Conservation (phyloP, 768 basidiomycete species). For the Baorangia bicolor region DNA sequence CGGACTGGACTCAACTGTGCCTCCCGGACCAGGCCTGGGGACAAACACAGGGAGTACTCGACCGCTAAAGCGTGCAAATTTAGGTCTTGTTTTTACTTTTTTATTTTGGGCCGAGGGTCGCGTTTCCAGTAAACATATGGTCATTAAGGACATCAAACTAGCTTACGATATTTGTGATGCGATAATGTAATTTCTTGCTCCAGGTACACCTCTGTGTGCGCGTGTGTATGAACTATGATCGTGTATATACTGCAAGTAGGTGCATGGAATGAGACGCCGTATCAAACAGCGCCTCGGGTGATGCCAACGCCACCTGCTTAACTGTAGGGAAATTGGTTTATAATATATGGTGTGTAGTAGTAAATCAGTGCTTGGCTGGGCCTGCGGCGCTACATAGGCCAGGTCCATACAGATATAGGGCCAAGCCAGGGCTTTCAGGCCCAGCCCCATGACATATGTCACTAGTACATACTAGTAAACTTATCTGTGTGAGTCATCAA, state of each 20-base stretch:
- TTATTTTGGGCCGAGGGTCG: not conserved
- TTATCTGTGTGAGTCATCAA: too few relatives aligned
- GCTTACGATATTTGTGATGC: not conserved
- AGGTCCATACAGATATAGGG: too few relatives aligned
- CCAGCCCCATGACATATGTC: too few relatives aligned
- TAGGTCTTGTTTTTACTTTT: not conserved
- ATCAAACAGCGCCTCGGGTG: too few relatives aligned
- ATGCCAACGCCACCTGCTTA: not conserved
- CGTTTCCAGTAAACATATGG: not conserved
- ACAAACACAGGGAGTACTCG: not conserved
- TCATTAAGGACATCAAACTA: not conserved
- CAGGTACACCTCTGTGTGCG: not conserved
- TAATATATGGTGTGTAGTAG: too few relatives aligned
- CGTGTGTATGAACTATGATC: not conserved
- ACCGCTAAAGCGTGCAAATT: not conserved
- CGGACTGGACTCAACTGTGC: constrained; percentile 23
- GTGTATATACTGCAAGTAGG: too few relatives aligned
- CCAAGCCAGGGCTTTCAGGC: too few relatives aligned
- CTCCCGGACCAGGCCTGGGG: not conserved
- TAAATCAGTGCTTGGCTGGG: too few relatives aligned
- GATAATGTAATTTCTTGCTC: not conserved
- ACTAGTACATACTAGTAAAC: too few relatives aligned
- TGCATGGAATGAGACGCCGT: too few relatives aligned
- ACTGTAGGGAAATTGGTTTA: too few relatives aligned
- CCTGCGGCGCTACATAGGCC: too few relatives aligned